Percentiles rank a stretch among this genome's conserved stretches.
These are phyloP conservation scores for Nyssa sinensis DNA, from an alignment of 148 eudicot species.

Conservation along the genomic window DNA sequence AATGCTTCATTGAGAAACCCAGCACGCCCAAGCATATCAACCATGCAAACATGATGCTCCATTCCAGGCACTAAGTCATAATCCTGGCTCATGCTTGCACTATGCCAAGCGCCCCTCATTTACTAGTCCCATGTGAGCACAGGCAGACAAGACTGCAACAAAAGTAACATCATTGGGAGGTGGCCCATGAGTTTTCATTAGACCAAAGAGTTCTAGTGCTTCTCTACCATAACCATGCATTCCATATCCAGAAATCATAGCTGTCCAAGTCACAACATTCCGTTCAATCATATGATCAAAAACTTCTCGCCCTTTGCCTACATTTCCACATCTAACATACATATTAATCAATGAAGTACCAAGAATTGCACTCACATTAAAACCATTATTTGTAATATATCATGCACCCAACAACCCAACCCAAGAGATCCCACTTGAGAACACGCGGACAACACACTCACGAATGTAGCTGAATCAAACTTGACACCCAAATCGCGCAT, in stretches of 20 bases:
- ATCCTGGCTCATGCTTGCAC: slow-evolving; percentile 34
- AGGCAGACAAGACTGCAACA: slow-evolving; percentile 52
- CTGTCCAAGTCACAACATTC: slow-evolving; percentile 54
- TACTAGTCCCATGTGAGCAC: slow-evolving; percentile 61
- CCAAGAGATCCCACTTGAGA: slow-evolving; percentile 54
- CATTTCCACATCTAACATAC: slow-evolving; percentile 58
- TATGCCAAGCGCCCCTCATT: slow-evolving; percentile 43
- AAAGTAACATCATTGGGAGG: slow-evolving; percentile 52
- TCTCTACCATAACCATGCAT: slow-evolving; percentile 52
- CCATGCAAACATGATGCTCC: slow-evolving; percentile 68
- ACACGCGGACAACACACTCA: slow-evolving; percentile 61
- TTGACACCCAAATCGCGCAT: slow-evolving; percentile 39
- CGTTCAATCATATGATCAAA: slow-evolving; percentile 37
- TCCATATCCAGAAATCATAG: slow-evolving; percentile 57
- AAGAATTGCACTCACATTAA: slow-evolving; percentile 32
- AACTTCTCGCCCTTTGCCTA: slow-evolving; percentile 46
- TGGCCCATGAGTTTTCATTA: slow-evolving; percentile 38
- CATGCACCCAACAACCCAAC: slow-evolving; percentile 53
- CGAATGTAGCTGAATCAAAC: slow-evolving; percentile 48
- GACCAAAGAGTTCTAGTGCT: slow-evolving; percentile 47
- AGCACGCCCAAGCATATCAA: slow-evolving; percentile 67
- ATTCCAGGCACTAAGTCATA: slow-evolving; percentile 34
- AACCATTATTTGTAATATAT: slow-evolving; percentile 21
- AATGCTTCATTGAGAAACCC: slow-evolving; percentile 54
- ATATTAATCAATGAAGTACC: slow-evolving; percentile 51